Evolutionary conservation across 208 protist species (phyloP), one percentile per base, ranked within the genome.

Genomic region (Crithidia fasciculata): DNA sequence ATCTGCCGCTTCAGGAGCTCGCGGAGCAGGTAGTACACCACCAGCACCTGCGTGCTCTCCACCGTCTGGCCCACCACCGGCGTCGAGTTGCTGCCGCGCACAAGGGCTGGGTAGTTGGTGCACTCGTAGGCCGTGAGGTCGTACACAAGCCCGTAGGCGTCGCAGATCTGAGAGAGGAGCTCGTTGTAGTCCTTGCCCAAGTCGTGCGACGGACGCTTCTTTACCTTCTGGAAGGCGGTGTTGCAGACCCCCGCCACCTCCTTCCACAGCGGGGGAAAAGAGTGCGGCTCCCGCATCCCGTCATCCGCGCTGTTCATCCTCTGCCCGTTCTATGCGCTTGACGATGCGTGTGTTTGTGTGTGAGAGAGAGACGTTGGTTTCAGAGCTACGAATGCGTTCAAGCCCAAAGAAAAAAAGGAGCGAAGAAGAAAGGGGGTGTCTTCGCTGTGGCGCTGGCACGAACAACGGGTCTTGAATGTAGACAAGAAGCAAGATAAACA

Each of bases 21-120:
- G 44, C 87, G 79, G 39, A 96, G 61, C 18, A 93, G 80, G 72
- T 94, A 91, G 76, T 91, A 93, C 52, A 96, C 87, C 8, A 93
- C 88, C 45, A 96, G 83, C 40, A 91, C 81, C 53, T 96, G 91
- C 2, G 87, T 96, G 62, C 87, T 87, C 57, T 92, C 87, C 61
- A 55, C 74, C 12, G 76, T 81, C 19, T 85, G 78, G 19, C 87
- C 87, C 60, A 86, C 75, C 8, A 94, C 85, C n/a, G 76, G 61
- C 63, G 77, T 77, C 59, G 76, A 67, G 58, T 58, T 80, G 56
- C 72, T 84, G 55, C 81, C 84, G 60, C 83, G 78, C 37, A 93
- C 85, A 37, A 96, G 76, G 8, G 84, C 74, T 8, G 91, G 91
- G 60, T 87, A 90, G 37, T 94, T 89, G 2, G 64, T 55, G 77